Conservation (phyloP, 1,284 basidiomycete species). For the Earliella scabrosa region DNA sequence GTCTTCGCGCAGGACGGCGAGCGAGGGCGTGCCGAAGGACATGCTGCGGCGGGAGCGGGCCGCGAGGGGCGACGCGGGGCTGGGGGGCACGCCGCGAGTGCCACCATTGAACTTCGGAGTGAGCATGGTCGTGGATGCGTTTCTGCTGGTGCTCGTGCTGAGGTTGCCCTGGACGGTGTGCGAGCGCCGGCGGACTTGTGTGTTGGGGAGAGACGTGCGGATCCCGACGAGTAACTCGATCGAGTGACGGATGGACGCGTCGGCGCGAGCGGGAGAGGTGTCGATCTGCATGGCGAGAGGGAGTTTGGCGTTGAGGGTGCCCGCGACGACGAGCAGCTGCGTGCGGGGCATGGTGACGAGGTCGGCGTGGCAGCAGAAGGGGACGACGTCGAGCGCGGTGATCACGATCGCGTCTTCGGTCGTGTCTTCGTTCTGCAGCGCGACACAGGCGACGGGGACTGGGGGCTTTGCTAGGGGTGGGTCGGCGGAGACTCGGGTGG, state of each 20-base stretch:
- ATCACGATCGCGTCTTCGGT: constrained; percentile 58
- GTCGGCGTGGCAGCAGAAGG: constrained; percentile 68
- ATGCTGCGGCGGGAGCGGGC: constrained; percentile 13
- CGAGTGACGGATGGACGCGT: constrained; percentile 45
- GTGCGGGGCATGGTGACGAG: constrained; percentile 55
- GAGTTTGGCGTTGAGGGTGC: constrained; percentile 49
- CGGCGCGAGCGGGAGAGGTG: constrained; percentile 33
- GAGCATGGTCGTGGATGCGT: not conserved
- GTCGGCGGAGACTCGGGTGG: not conserved
- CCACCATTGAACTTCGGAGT: not conserved
- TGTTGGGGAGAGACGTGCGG: constrained; percentile 25
- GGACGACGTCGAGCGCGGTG: constrained; percentile 51
- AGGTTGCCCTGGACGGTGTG: not conserved
- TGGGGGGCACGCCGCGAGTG: constrained; percentile 1
- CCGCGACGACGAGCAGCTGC: constrained; percentile 50
- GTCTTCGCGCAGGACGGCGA: constrained; percentile 25
- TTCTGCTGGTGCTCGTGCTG: not conserved
- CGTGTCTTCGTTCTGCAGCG: constrained; percentile 53
- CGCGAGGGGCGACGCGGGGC: constrained; percentile 25
- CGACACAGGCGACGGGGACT: constrained; percentile 4
- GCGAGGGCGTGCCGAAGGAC: constrained; percentile 13
- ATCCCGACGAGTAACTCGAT: constrained; percentile 60
- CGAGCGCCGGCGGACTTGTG: constrained; percentile 1
- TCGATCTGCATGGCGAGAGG: constrained; percentile 51
- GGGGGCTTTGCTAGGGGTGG: no score